These are phyloP conservation scores for Acer saccharum DNA, from an alignment of 345 rosid species.

Conservation along the genomic window DNA sequence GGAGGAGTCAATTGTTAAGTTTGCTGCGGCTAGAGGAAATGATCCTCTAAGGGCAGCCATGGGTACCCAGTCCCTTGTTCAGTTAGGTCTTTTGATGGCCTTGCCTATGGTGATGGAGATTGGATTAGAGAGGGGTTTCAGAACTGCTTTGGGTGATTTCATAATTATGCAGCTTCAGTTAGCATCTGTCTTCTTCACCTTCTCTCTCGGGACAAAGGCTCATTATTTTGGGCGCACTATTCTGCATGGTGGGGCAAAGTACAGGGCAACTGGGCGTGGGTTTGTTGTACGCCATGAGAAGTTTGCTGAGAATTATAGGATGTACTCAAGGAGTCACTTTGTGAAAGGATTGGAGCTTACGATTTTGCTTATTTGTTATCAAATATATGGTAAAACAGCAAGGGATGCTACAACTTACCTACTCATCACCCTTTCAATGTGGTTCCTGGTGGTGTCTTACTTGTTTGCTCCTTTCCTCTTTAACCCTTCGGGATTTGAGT, in stretches of 20 bases:
- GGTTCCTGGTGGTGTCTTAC: conserved; percentile 91
- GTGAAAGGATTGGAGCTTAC: conserved; percentile 84
- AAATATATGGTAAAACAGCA: conserved; percentile 61
- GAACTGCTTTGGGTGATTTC: conserved; percentile 79
- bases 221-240: conserved; percentile 95
- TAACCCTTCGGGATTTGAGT: conserved; percentile 95
- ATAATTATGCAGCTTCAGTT: conserved; percentile 98
- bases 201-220: conserved; percentile 89
- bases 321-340: conserved; percentile 98
- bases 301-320: conserved; percentile 94
- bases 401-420: conserved; percentile 31
- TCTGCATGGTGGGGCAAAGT: conserved; percentile 96
- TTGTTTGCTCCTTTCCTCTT: conserved; percentile 88
- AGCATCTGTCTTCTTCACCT: conserved; percentile 89
- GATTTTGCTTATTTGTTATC: conserved; percentile 71
- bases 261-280: conserved; percentile 99
- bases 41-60: conserved; percentile 79
- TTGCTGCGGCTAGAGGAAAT: conserved; percentile 66
- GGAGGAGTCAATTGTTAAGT: conserved; percentile 74
- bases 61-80: conserved; percentile 94
- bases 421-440: conserved; percentile 72
- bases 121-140: conserved; percentile 94
- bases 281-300: conserved; percentile 96
- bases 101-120: conserved; percentile 99
- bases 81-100: conserved; percentile 77